A percentile compares a stretch with the other conserved stretches of the same genome.
Conservation (phyloP, 202 grass and related monocot species). For the Carex arenaria region DNA sequence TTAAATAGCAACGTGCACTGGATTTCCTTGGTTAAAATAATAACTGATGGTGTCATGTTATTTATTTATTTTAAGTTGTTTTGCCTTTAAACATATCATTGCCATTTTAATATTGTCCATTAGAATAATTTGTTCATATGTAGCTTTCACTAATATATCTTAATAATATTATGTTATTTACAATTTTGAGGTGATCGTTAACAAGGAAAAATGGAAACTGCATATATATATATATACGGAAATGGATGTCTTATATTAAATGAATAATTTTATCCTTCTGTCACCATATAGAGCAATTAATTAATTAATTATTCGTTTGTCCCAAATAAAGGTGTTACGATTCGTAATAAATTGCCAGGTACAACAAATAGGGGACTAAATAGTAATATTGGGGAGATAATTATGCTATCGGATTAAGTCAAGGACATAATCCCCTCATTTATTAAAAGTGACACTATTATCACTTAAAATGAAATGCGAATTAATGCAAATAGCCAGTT, state of each 20-base stretch:
- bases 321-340: not conserved
- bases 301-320: not conserved
- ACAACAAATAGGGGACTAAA: not conserved
- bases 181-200: not conserved
- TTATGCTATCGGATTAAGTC: not conserved
- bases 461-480: not conserved
- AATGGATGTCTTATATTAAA: not conserved
- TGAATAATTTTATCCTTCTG: not conserved
- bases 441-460: not conserved
- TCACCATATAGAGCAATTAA: not conserved
- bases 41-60: not conserved
- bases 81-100: too few relatives aligned
- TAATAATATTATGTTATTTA: not conserved
- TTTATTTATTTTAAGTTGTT: too few relatives aligned
- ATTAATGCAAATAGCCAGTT: not conserved
- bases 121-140: not conserved
- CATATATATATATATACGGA: too few relatives aligned
- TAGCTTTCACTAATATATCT: not conserved
- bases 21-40: not conserved
- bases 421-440: not conserved
- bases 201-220: not conserved
- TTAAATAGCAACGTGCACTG: not conserved
- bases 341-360: not conserved
- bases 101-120: not conserved
- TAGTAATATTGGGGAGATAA: too few relatives aligned